A percentile compares a stretch with the other conserved stretches of the same genome.
Evolutionary conservation across 371 early-diverging fungal genomes (phyloP).

Genomic region (Mucor saturninus): DNA sequence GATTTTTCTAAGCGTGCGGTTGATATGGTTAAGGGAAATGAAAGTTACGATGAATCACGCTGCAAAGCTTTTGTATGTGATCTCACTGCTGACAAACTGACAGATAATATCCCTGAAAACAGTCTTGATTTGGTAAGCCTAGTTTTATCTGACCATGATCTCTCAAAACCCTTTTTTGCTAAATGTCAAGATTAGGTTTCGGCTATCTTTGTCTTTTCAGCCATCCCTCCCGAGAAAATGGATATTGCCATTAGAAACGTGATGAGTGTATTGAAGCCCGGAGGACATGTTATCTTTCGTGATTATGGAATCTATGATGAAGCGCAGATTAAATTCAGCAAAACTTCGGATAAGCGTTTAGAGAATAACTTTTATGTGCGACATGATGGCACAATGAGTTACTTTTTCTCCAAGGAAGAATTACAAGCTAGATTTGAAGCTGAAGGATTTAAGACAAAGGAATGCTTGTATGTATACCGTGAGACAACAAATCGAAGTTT

Average conservation of each 20-base stretch:
- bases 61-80: conserved; percentile 88
- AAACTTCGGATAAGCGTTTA: conserved; percentile 68
- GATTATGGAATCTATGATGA: conserved; percentile 91
- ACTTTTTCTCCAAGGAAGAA: conserved; percentile 68
- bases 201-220: conserved; percentile 83
- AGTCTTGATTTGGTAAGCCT: conserved; percentile 68
- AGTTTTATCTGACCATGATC: no score
- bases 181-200: conserved; percentile 53
- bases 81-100: conserved; percentile 69
- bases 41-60: conserved; percentile 61
- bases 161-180: neutral
- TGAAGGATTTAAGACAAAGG: conserved; percentile 72
- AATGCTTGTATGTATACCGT: conserved; percentile 76
- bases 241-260: conserved; percentile 70
- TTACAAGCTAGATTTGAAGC: conserved; percentile 60
- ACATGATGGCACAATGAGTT: conserved; percentile 84
- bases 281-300: conserved; percentile 82
- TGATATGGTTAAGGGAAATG: conserved; percentile 75
- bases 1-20: conserved; percentile 86
- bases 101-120: conserved; percentile 63
- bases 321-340: conserved; percentile 87
- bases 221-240: conserved; percentile 85
- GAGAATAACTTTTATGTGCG: conserved; percentile 87
- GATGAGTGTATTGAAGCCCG: conserved; percentile 69
- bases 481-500: conserved; percentile 83